Evolutionary conservation across 495 filamentous ascomycete species (phyloP).

Genomic region (Xylaria flabelliformis): DNA sequence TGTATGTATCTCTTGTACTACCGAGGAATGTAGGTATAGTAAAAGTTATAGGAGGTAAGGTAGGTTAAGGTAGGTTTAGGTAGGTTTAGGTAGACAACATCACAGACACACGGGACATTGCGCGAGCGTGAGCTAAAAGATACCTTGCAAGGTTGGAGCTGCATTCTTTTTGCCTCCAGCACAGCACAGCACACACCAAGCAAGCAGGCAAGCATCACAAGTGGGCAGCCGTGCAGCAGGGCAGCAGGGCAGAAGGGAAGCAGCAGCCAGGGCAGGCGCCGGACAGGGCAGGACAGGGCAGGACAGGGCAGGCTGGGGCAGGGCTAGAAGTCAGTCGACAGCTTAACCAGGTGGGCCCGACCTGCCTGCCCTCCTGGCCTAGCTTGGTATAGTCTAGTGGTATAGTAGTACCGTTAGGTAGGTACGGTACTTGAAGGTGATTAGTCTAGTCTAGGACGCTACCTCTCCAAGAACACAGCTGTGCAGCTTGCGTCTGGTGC

Average conservation of each 20-base stretch:
- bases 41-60: no score
- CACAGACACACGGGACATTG: conserved; percentile 3
- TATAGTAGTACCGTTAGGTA: neutral
- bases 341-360: neutral
- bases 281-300: neutral
- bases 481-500: neutral
- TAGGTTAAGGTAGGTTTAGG: no score
- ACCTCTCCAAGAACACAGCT: neutral
- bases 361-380: neutral
- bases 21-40: neutral
- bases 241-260: conserved; percentile 15
- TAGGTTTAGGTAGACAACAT: conserved; percentile 10
- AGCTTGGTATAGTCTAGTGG: neutral
- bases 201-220: conserved; percentile 1
- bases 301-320: conserved; percentile 10
- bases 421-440: neutral
- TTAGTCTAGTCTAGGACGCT: neutral
- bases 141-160: conserved; percentile 13
- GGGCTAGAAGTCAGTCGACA: conserved; percentile 17
- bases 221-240: conserved; percentile 16
- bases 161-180: conserved; percentile 3
- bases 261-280: conserved; percentile 4
- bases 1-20: neutral
- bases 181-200: neutral
- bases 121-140: conserved; percentile 15